Base-by-base conservation (phyloP, 2,329 filamentous ascomycete species). In the Bipolaris oryzae region DNA sequence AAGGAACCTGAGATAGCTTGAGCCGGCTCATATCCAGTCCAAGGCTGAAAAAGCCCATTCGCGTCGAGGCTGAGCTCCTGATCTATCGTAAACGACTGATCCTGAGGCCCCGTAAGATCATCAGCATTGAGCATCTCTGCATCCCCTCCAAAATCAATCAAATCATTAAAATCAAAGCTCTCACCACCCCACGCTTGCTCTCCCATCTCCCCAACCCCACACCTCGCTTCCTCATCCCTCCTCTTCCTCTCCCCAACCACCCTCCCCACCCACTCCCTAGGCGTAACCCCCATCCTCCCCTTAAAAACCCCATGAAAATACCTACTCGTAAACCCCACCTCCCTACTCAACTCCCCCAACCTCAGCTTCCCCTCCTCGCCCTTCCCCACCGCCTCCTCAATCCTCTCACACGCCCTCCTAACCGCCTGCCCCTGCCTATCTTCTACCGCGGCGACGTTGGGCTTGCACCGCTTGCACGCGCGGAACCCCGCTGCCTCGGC, bases 281-380 rank as follows among this genome's bases (percentile, higher is more conserved):
- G 83, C 45, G 84, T 86, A 39, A 81, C 55, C 7, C 84, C 83
- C 15, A 79, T 80, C 41, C 78, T 79, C 65, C 80, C 80, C 71
- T 85, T 87, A 66, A 87, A 87, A 4, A 84, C 78, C 21, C 84
- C 80, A 63, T 85, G 83, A 48, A 87, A 84, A 66, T 87, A 84
- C 72, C 84, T 81, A 50, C 83, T 82, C 9, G 83, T 85, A 35
- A 86, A 70, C 0, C 81, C 81, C 5, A 81, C 81, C 64, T 78
- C 77, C 41, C 69, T 76, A 7, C 84, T 84, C 67, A 87, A 74
- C 20, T 79, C 74, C 31, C 80, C 77, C 46, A 85, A 61, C 42
- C 73, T 78, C 55, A 77, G 38, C 0, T 50, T 50, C 10, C 68
- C 69, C 1, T 49, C 39, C 15, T 70, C 63, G 11, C 63, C 55